Conservation (phyloP, 2,329 filamentous ascomycete genomes). For the Xylariales sp. region DNA sequence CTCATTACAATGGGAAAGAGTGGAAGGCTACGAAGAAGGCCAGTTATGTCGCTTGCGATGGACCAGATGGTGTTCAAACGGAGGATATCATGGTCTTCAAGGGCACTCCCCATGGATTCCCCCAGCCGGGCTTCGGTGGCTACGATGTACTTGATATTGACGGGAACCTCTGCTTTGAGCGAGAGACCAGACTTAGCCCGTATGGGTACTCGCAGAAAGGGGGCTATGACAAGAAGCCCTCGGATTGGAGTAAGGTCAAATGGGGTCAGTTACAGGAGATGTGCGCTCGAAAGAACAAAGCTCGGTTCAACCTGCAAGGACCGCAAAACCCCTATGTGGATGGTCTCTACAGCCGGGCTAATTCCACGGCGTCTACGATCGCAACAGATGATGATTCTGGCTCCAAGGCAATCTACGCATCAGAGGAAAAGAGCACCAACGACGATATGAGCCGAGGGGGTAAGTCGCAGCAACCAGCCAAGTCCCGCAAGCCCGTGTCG, state of each 20-base stretch:
- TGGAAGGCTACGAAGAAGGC: constrained; percentile 53
- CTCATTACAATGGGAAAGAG: constrained; percentile 58
- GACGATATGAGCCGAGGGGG: neutral
- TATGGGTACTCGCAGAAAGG: constrained; percentile 53
- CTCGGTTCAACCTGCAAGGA: constrained; percentile 50
- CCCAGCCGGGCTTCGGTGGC: constrained; percentile 57
- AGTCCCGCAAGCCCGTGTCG: neutral
- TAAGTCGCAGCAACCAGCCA: neutral
- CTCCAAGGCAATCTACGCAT: neutral
- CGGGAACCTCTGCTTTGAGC: constrained; percentile 60
- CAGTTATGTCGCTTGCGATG: constrained; percentile 58
- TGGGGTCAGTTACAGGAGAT: constrained; percentile 68
- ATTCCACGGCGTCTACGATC: neutral
- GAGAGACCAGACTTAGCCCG: constrained; percentile 63
- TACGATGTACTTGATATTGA: constrained; percentile 58
- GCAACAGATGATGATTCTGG: neutral
- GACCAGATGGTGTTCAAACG: constrained; percentile 54
- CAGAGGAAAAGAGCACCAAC: neutral
- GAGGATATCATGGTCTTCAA: constrained; percentile 63
- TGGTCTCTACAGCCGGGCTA: neutral
- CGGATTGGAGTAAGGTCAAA: constrained; percentile 60
- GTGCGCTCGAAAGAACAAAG: constrained; percentile 62
- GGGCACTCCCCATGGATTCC: constrained; percentile 54
- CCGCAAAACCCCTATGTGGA: constrained; percentile 39
- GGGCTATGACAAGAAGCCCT: constrained; percentile 38